These are phyloP conservation scores for Alternaria incomplexa DNA, from an alignment of 2,329 filamentous ascomycete species.

Conservation along the genomic window DNA sequence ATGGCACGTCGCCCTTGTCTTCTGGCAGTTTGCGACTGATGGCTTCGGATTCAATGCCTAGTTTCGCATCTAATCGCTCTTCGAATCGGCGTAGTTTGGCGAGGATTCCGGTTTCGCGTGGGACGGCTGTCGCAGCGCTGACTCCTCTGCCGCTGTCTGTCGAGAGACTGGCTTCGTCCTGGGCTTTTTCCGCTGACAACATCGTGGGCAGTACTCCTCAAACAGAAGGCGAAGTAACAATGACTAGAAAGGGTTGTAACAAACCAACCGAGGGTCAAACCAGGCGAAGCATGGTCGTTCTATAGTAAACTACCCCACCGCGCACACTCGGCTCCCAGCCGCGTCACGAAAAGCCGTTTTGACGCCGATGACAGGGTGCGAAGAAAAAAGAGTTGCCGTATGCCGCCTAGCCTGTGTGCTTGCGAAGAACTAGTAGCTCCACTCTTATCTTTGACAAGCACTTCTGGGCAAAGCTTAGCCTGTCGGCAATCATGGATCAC, in stretches of 20 bases:
- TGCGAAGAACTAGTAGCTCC: conserved; percentile 11
- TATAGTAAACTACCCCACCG: conserved; percentile 5
- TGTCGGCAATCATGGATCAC: neutral
- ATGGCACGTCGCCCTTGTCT: conserved; percentile 34
- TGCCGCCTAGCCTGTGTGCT: conserved; percentile 12
- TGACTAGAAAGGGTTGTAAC: conserved; percentile 1
- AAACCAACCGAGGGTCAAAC: neutral
- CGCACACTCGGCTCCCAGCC: conserved; percentile 6
- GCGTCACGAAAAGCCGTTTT: conserved; percentile 14
- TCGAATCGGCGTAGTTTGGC: conserved; percentile 26
- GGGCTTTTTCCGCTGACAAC: conserved; percentile 18
- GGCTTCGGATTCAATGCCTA: conserved; percentile 33
- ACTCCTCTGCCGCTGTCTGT: conserved; percentile 5
- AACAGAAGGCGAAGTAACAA: too few species aligned
- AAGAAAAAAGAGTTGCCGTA: conserved; percentile 10
- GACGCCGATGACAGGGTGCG: neutral
- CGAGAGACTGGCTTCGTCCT: conserved; percentile 16
- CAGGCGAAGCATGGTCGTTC: neutral
- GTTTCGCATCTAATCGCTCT: conserved; percentile 25
- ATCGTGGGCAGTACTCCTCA: neutral
- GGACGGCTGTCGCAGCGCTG: conserved; percentile 1
- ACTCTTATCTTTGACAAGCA: conserved; percentile 27
- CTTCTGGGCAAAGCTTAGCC: conserved; percentile 21
- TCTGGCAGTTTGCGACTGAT: conserved; percentile 34
- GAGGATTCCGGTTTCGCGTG: conserved; percentile 22